Conservation (phyloP, 2,329 filamentous ascomycete species). For the Exophiala sp. region DNA sequence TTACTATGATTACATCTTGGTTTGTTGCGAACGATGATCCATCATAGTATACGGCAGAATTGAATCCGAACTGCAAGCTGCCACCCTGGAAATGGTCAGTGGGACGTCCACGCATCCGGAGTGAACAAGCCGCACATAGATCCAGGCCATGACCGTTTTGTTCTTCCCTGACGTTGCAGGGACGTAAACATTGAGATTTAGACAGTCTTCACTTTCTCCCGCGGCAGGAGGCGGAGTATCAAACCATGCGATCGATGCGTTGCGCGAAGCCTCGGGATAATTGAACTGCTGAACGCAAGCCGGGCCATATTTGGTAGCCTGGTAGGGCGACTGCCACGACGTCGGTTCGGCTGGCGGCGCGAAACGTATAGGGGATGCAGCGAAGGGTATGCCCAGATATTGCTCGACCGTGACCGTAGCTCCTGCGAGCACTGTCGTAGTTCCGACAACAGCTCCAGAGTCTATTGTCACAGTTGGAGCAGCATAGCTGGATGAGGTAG, state of each 20-base stretch:
- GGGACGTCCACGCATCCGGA: background rate
- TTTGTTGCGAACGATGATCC: constrained; percentile 36
- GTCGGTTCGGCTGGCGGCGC: constrained; percentile 24
- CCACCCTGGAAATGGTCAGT: constrained; percentile 30
- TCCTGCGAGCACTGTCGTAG: constrained; percentile 28
- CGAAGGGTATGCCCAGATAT: constrained; percentile 35
- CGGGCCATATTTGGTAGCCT: constrained; percentile 29
- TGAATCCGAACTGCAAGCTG: constrained; percentile 34
- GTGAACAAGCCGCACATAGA: constrained; percentile 29
- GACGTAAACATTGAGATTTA: constrained; percentile 42
- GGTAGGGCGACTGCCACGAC: constrained; percentile 22
- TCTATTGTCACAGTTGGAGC: constrained; percentile 29
- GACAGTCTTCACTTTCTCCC: constrained; percentile 39
- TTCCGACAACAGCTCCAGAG: constrained; percentile 31
- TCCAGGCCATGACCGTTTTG: constrained; percentile 40
- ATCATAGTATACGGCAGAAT: constrained; percentile 32
- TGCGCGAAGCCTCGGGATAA: constrained; percentile 27
- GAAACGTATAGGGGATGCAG: constrained; percentile 31
- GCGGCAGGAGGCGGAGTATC: constrained; percentile 27
- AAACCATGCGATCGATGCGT: constrained; percentile 30
- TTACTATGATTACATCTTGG: constrained; percentile 37
- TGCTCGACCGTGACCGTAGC: constrained; percentile 29
- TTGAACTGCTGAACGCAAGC: constrained; percentile 33
- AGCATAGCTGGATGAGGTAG: background rate
- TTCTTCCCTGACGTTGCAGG: constrained; percentile 25